Evolutionary conservation across 2,329 filamentous ascomycete genomes (phyloP), one percentile per base, ranked within the genome.

Genomic region (Neoarthrinium moseri): DNA sequence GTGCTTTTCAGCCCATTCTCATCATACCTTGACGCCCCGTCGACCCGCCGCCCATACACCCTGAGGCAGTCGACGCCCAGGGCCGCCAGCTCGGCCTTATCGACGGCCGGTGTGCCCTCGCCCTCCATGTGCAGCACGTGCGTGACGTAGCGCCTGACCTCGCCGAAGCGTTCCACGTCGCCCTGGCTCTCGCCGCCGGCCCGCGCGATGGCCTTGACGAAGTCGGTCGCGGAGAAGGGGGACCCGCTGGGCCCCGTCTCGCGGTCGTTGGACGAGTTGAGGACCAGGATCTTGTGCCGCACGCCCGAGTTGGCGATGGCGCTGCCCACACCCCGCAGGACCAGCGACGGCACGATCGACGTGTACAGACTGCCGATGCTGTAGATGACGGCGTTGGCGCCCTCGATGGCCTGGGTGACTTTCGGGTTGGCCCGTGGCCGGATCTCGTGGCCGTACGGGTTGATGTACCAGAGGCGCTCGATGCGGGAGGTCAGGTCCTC

Each of bases 361-460:
- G 92, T 97, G 66, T 95, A 97, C 0, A 97, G 73, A 2, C 86
- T 91, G n/a, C 94, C 94, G 48, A 97, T 95, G 64, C 87, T 91
- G 69, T 96, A 97, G 36, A 97, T 81, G 7, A 96, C 75, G 2
- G 83, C 84, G 46, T 82, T 77, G 0, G 87, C 78, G 2, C 71
- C 69, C 13, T 72, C 70, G 1, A 97, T 65, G 0, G 89, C 82
- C 6, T 82, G 77, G 0, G 95, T 57, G 0, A 92, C 89, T 41
- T 89, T 84, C 0, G 90, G 84, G 58, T 96, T 97, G 2, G 90
- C 87, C 0, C 84, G 79, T 1, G 91, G 88, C 15, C 85, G 82
- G 55, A 97, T 96, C 66, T 96, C 91, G 62, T 96, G 90, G n/a
- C 92, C 92, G 64, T 96, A 97, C 0, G 92, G 92, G 60, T 96